A percentile compares a stretch with the other conserved stretches of the same genome.
Conservation (phyloP, 768 basidiomycete genomes). For the Fibroporia radiculosa region DNA sequence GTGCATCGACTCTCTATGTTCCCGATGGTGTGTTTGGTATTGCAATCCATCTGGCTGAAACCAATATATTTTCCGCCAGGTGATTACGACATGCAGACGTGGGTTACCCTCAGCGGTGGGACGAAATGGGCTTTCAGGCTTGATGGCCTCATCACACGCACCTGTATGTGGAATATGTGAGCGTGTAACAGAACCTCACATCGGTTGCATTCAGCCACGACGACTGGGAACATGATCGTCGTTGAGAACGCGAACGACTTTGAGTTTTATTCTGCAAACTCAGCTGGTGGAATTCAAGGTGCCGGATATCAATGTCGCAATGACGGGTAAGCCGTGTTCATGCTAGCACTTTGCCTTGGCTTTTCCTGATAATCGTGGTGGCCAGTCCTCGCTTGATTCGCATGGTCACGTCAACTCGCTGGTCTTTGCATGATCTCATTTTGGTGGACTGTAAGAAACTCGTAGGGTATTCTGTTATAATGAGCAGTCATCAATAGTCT, state of each 20-base stretch:
- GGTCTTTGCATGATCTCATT: constrained; percentile 25
- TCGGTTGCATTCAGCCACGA: constrained; percentile 9
- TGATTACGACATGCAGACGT: constrained; percentile 23
- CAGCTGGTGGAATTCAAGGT: constrained; percentile 23
- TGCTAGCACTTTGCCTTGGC: neutral
- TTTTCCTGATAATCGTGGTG: neutral
- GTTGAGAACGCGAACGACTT: constrained; percentile 24
- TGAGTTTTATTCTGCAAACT: constrained; percentile 24
- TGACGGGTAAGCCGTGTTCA: constrained; percentile 21
- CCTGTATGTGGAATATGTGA: constrained; percentile 12
- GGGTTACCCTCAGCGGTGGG: constrained; percentile 21
- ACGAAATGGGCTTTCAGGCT: constrained; percentile 23
- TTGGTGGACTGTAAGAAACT: constrained; percentile 21
- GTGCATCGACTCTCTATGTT: constrained; percentile 15
- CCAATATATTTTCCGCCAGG: neutral
- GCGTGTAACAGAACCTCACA: neutral
- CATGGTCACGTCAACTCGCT: constrained; percentile 20
- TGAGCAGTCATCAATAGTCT: too few species aligned
- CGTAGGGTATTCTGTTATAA: neutral
- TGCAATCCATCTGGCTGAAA: neutral
- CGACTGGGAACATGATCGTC: constrained; percentile 24
- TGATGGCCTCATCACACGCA: constrained; percentile 24
- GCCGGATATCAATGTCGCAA: constrained; percentile 23
- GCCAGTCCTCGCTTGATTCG: constrained; percentile 21
- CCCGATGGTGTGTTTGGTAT: constrained; percentile 14